Evolutionary conservation across 352 stramenopile genomes (phyloP).

Genomic region (Phytophthora megakarya): DNA sequence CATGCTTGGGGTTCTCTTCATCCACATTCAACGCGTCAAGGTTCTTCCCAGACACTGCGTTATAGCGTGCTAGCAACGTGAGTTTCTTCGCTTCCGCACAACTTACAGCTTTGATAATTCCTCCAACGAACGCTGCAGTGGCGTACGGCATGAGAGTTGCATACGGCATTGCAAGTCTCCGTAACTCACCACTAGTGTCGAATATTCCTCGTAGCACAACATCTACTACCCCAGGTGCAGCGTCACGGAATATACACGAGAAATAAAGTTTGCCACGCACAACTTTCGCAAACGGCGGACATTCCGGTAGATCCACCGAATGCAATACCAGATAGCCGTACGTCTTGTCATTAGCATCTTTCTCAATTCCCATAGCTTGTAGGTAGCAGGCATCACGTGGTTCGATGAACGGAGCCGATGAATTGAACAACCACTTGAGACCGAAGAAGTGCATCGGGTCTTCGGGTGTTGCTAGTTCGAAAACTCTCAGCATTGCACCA

Average conservation of each 20-base stretch:
- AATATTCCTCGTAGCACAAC: constrained; percentile 39
- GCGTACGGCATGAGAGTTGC: constrained; percentile 28
- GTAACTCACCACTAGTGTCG: constrained; percentile 33
- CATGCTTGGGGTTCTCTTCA: constrained; percentile 20
- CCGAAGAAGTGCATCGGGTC: constrained; percentile 46
- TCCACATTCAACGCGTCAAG: constrained; percentile 25
- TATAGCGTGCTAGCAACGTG: constrained; percentile 36
- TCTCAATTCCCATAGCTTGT: constrained; percentile 36
- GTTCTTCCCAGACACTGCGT: constrained; percentile 26
- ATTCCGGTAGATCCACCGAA: constrained; percentile 41
- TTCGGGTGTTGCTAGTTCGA: constrained; percentile 31
- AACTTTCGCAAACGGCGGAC: constrained; percentile 38
- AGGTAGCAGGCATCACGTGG: constrained; percentile 40
- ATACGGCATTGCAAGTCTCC: constrained; percentile 31
- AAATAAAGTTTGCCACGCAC: constrained; percentile 35
- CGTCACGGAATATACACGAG: constrained; percentile 41
- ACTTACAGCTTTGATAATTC: constrained; percentile 29
- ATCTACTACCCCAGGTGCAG: constrained; percentile 33
- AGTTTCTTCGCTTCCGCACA: constrained; percentile 50
- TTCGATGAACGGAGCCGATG: constrained; percentile 29
- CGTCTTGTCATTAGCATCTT: constrained; percentile 31
- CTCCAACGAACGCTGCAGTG: constrained; percentile 35
- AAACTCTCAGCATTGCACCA: constrained; percentile 35
- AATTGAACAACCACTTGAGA: constrained; percentile 44
- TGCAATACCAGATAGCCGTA: constrained; percentile 44